phyloP scores from a whole-genome alignment of 1,284 basidiomycete genomes.

The Trichosporon inkin region DNA sequence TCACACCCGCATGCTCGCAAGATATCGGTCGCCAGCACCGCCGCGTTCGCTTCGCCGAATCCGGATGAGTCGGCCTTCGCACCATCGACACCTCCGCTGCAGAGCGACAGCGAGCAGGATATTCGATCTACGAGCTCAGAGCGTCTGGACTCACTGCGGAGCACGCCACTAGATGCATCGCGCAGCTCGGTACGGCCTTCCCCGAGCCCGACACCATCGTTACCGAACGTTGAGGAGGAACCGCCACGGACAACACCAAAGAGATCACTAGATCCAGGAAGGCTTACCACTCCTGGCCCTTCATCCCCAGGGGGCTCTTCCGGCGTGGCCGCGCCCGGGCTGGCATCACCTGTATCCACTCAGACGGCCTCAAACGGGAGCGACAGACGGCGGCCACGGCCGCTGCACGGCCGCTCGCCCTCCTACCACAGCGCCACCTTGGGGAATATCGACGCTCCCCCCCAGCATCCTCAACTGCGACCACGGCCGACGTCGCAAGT shows the following conservation, averaged over 20 bases:
- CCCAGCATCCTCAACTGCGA: conserved; percentile 32
- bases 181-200: conserved; percentile 1
- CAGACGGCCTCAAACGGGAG: conserved; percentile 14
- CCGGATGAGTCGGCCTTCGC: conserved; percentile 5
- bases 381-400: conserved; percentile 2
- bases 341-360: neutral
- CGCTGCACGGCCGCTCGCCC: conserved; percentile 21
- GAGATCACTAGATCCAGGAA: neutral
- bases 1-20: conserved; percentile 48
- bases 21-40: conserved; percentile 30
- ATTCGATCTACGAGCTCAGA: neutral
- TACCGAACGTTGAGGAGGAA: conserved; percentile 21
- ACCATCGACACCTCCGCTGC: neutral
- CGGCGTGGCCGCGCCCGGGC: neutral
- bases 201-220: conserved; percentile 14
- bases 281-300: neutral
- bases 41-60: conserved; percentile 5
- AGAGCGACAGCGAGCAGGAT: neutral
- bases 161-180: conserved; percentile 2
- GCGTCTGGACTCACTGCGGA: neutral
- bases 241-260: neutral
- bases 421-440: conserved; percentile 32
- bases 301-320: neutral
- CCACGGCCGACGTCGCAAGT: conserved; percentile 23
- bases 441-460: conserved; percentile 16